Conservation (phyloP, 306 rosid genomes). For the Oemleria cerasiformis region DNA sequence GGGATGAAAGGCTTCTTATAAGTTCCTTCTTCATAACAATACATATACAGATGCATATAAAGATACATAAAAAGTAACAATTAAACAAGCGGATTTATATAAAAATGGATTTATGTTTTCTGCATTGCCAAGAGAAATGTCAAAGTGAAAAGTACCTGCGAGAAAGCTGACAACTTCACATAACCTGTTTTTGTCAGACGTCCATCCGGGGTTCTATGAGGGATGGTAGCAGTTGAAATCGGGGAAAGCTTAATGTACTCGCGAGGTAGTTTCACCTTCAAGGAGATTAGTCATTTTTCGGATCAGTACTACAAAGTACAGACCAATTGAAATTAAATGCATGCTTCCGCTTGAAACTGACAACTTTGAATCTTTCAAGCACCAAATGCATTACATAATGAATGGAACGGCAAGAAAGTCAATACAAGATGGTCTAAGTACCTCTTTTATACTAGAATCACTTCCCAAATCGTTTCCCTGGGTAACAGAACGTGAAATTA, state of each 20-base stretch:
- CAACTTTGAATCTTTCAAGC: background rate
- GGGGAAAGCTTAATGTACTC: slow-evolving; percentile 89
- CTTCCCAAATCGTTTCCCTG: slow-evolving; percentile 50
- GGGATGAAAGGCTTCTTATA: slow-evolving; percentile 7
- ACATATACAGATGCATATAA: background rate
- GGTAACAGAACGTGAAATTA: slow-evolving; percentile 29
- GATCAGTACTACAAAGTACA: slow-evolving; percentile 11
- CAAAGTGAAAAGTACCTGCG: slow-evolving; percentile 55
- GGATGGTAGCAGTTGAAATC: slow-evolving; percentile 71
- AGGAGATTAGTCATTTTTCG: slow-evolving; percentile 14
- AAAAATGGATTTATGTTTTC: too few relatives aligned
- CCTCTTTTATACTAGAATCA: slow-evolving; percentile 61
- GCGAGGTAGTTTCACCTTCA: slow-evolving; percentile 82
- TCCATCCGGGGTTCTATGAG: slow-evolving; percentile 72
- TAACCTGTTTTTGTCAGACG: slow-evolving; percentile 75
- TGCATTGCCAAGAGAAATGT: background rate
- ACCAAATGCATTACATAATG: slow-evolving; percentile 1
- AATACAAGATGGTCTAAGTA: slow-evolving; percentile 19
- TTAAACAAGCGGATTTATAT: background rate
- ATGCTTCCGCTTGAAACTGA: slow-evolving; percentile 10
- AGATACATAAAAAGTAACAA: background rate
- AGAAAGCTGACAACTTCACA: slow-evolving; percentile 75
- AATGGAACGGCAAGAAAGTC: slow-evolving; percentile 5
- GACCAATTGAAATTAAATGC: slow-evolving; percentile 8
- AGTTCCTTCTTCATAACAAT: background rate